phyloP scores from a whole-genome alignment of 495 filamentous ascomycete species.

The Durotheca rogersii region DNA sequence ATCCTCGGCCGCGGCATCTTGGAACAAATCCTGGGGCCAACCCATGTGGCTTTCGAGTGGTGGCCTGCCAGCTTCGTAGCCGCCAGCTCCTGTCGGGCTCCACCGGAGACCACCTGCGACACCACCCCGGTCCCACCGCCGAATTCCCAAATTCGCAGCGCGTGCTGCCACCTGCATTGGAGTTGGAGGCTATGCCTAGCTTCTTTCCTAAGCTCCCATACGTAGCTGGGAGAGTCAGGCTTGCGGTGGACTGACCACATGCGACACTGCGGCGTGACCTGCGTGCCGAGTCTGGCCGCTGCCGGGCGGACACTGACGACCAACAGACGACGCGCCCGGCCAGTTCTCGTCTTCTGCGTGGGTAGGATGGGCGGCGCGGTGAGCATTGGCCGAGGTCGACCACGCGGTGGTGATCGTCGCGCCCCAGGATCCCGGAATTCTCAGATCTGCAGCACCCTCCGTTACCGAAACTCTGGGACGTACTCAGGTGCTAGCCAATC shows the following conservation, averaged over 20 bases:
- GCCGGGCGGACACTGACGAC: no score
- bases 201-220: no score
- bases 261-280: no score
- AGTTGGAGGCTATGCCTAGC: no score
- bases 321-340: no score
- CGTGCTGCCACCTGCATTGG: not conserved
- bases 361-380: no score
- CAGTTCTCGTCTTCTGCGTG: no score
- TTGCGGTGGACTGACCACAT: no score
- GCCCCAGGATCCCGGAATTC: not conserved
- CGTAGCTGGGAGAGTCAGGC: no score
- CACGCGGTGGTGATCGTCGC: slow-evolving; percentile 23
- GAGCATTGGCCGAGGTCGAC: not conserved
- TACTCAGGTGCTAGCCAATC: not conserved
- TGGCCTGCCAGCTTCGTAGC: not conserved
- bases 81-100: slow-evolving; percentile 11
- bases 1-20: slow-evolving; percentile 6
- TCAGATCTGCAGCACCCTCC: slow-evolving; percentile 7
- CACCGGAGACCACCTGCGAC: no score
- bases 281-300: no score
- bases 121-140: no score
- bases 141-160: not conserved
- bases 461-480: slow-evolving; percentile 26
- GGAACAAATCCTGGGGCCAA: not conserved
- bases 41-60: not conserved